Conservation (phyloP, 2,329 filamentous ascomycete genomes). For the Sporothrix dimorphospora region DNA sequence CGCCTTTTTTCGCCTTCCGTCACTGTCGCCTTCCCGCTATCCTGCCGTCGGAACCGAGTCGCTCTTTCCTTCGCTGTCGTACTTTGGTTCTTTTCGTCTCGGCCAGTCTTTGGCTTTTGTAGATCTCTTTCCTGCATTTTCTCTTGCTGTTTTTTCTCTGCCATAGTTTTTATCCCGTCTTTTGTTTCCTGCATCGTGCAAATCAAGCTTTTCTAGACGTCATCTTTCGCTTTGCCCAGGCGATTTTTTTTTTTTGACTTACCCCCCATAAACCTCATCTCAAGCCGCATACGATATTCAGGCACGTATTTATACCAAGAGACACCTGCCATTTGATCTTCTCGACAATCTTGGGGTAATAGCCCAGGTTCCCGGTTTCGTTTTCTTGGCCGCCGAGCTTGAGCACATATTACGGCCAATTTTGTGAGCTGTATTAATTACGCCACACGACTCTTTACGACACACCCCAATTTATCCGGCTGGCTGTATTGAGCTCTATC, state of each 20-base stretch:
- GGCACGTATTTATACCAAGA: neutral
- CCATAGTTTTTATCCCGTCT: neutral
- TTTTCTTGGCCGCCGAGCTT: slow-evolving; percentile 9
- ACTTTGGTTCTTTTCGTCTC: slow-evolving; percentile 4
- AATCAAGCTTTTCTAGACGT: neutral
- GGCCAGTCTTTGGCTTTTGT: neutral
- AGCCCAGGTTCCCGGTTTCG: slow-evolving; percentile 15
- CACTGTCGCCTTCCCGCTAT: neutral
- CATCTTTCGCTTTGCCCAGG: neutral
- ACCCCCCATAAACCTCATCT: neutral
- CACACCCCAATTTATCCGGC: neutral
- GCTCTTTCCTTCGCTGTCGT: slow-evolving; percentile 14
- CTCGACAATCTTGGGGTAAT: neutral
- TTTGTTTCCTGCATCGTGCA: neutral
- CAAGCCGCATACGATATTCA: neutral
- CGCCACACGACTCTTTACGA: neutral
- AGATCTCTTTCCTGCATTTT: neutral
- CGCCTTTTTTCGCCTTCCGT: neutral
- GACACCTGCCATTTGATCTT: neutral
- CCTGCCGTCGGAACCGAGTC: slow-evolving; percentile 20
- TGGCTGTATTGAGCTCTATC: neutral
- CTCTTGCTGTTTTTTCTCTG: neutral
- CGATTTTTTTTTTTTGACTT: neutral
- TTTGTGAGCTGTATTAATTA: neutral
- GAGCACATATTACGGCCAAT: neutral